phyloP scores from a whole-genome alignment of 345 rosid species.

The Zanthoxylum bungeanum region DNA sequence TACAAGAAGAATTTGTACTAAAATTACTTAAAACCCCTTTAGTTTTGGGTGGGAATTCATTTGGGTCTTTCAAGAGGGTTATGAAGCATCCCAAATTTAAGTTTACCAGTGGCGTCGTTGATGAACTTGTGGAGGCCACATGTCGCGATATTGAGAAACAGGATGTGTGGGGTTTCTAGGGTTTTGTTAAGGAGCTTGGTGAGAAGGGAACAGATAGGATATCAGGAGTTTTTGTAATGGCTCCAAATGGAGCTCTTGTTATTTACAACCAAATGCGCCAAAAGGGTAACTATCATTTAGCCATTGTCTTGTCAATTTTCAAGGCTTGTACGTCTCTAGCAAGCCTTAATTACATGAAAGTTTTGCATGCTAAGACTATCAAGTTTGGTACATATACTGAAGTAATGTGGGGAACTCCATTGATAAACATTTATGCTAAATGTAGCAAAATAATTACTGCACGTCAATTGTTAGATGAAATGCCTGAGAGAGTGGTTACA shows the following conservation, averaged over 20 bases:
- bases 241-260: conserved; percentile 36
- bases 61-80: conserved; percentile 65
- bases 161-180: conserved; percentile 66
- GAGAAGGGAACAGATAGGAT: conserved; percentile 32
- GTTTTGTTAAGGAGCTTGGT: conserved; percentile 58
- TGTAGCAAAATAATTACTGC: conserved; percentile 31
- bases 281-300: conserved; percentile 33
- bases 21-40: conserved; percentile 55
- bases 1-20: conserved; percentile 44
- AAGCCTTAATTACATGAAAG: conserved; percentile 26
- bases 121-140: conserved; percentile 45
- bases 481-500: conserved; percentile 56
- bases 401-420: conserved; percentile 47
- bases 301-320: conserved; percentile 46
- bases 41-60: conserved; percentile 49
- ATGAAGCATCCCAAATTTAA: conserved; percentile 27
- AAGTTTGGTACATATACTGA: conserved; percentile 43
- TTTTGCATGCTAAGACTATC: conserved; percentile 56
- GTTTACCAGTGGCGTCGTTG: conserved; percentile 35
- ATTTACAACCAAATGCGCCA: conserved; percentile 40
- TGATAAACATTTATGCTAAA: conserved; percentile 50
- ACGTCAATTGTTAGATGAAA: conserved; percentile 56
- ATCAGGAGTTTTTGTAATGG: no score
- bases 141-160: conserved; percentile 37
- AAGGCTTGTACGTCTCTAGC: conserved; percentile 50